Percentiles rank a stretch among this genome's conserved stretches.
Evolutionary conservation across 2,329 filamentous ascomycete genomes (phyloP).

Genomic region (Clarireedia homoeocarpa): DNA sequence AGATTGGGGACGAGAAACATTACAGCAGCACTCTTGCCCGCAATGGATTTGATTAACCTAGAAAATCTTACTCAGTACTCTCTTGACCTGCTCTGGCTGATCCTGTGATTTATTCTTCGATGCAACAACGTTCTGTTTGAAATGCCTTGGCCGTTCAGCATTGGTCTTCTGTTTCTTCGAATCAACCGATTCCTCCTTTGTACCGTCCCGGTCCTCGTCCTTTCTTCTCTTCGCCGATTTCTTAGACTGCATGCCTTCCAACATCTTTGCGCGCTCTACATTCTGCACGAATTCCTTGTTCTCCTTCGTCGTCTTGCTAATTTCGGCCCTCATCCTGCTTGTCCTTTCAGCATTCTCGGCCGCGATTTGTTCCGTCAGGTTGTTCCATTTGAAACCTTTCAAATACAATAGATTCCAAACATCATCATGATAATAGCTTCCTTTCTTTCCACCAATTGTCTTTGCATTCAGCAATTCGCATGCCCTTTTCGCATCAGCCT

Average conservation of each 20-base stretch:
- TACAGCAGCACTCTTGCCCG: too few species aligned
- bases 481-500: slow-evolving; percentile 68
- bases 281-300: slow-evolving; percentile 77
- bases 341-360: slow-evolving; percentile 74
- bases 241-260: slow-evolving; percentile 64
- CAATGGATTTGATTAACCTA: slow-evolving; percentile 27
- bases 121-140: slow-evolving; percentile 58
- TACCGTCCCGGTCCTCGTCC: slow-evolving; percentile 24
- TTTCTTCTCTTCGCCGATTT: slow-evolving; percentile 39
- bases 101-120: slow-evolving; percentile 38
- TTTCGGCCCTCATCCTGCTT: slow-evolving; percentile 69
- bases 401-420: slow-evolving; percentile 80
- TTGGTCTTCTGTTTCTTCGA: slow-evolving; percentile 27
- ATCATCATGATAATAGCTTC: slow-evolving; percentile 76
- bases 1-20: neutral
- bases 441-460: slow-evolving; percentile 77
- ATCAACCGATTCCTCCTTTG: slow-evolving; percentile 17
- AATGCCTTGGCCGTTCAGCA: slow-evolving; percentile 41
- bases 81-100: slow-evolving; percentile 49
- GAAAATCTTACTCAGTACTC: slow-evolving; percentile 59
- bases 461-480: slow-evolving; percentile 70
- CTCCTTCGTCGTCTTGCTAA: slow-evolving; percentile 66
- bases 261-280: slow-evolving; percentile 71
- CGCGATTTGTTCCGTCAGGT: slow-evolving; percentile 68
- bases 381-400: slow-evolving; percentile 74